These are phyloP conservation scores for Amylostereum chailletii DNA, from an alignment of 1,284 basidiomycete genomes.

Conservation along the genomic window DNA sequence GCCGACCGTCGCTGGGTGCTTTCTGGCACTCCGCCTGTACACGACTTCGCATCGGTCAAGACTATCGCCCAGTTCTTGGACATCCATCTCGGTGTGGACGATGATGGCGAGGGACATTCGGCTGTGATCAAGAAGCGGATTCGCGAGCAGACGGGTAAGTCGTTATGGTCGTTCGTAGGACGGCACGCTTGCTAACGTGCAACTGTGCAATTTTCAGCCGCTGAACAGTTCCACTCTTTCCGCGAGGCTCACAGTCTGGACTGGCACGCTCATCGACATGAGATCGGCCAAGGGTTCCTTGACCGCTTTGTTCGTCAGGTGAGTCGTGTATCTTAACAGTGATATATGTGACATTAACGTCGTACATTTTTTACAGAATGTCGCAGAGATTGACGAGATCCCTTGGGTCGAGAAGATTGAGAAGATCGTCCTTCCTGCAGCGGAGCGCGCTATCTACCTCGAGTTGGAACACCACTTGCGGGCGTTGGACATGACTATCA, in stretches of 20 bases:
- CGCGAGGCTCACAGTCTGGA: constrained; percentile 86
- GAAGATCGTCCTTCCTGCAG: constrained; percentile 75
- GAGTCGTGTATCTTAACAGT: constrained; percentile 13
- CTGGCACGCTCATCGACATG: constrained; percentile 86
- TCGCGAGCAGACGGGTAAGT: constrained; percentile 74
- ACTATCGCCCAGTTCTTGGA: constrained; percentile 84
- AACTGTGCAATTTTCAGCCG: constrained; percentile 38
- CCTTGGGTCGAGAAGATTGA: constrained; percentile 67
- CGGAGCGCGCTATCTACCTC: constrained; percentile 91
- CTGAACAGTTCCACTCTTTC: constrained; percentile 94
- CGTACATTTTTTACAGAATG: constrained; percentile 49
- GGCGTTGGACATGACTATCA: constrained; percentile 82
- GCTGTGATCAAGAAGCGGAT: constrained; percentile 71
- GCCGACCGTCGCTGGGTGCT: constrained; percentile 87
- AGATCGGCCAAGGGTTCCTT: constrained; percentile 79
- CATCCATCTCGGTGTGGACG: constrained; percentile 83
- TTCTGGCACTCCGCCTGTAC: constrained; percentile 92
- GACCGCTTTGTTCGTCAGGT: constrained; percentile 82
- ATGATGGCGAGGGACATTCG: constrained; percentile 78
- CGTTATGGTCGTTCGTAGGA: background rate
- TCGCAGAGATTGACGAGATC: constrained; percentile 95
- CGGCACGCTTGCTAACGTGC: constrained; percentile 3
- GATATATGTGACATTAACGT: background rate
- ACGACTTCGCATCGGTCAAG: constrained; percentile 86
- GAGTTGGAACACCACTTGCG: constrained; percentile 94